Base-by-base conservation (phyloP, 2,329 filamentous ascomycete genomes). In the Leptosphaerulina australis region DNA sequence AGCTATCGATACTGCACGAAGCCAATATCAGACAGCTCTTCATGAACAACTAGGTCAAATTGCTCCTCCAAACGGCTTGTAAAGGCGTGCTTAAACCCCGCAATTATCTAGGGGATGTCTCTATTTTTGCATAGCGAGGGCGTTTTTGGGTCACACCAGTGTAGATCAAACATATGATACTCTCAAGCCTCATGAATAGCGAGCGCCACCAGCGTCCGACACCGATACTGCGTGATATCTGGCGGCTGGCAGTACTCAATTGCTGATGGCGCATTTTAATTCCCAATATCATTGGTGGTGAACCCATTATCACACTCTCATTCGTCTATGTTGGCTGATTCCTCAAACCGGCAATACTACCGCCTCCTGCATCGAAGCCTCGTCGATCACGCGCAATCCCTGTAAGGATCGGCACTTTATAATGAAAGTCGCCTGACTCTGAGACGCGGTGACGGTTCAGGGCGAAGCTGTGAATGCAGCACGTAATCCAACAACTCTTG, bases 11-110 rank as follows among this genome's bases (percentile, higher is more conserved):
- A 83, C 82, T 59, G 92, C 91, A 5, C 79, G 84, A 56, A 79
- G 74, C n/a, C 83, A 87, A 65, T 96, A 94, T 68, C 78, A 83
- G 58, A 84, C 81, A 62, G 89, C 87, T 10, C 76, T 91, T 50
- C 84, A 84, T 28, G 78, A 80, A 64, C 87, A 90, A 50, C 61
- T 72, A 39, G 60, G 63, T 8, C 59, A 63, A 20, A 48, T 20
- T 24, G 49, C 49, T 29, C 41, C 44, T 11, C 14, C 44, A 6
- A 41, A 33, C 21, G 41, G 48, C 15, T 17, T 41, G 26, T 51
- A 17, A 24, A 10, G 18, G 21, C 9, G 22, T 3, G 24, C 17
- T 15, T 36, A 20, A n/a, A n/a, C n/a, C n/a, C n/a, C n/a, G n/a
- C n/a, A n/a, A n/a, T n/a, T n/a, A n/a, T n/a, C 18, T 9, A 6